Evolutionary conservation across 139 green algal species (phyloP), one percentile per base, ranked within the genome.

Genomic region (Deuterostichococcus epilithicus): DNA sequence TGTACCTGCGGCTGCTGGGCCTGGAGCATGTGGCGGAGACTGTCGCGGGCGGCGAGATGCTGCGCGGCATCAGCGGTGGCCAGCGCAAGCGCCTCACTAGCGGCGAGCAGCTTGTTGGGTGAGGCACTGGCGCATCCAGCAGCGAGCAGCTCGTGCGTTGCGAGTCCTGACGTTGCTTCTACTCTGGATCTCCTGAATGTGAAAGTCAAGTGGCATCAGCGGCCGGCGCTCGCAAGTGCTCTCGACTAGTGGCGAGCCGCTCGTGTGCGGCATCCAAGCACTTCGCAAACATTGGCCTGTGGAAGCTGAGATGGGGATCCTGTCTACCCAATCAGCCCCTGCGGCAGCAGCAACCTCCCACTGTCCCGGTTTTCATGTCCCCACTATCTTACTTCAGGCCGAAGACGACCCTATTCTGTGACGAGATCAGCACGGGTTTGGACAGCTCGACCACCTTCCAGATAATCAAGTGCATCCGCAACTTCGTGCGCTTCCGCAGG

Each of bases 21-120:
- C 45, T 90, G 35, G 73, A 82, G 72, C 36, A 72, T 10, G 84
- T 75, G 32, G 63, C 69, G 25, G 79, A 91, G 37, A 91, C 86
- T 1, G 32, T 91, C 39, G 80, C 93, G 25, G 88, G 88, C 23
- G 82, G 86, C 35, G 79, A 78, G 6, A 87, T 94, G 80, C 72
- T 93, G 59, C 83, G 88, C 0, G 88, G 88, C 59, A 82, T 93
- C 66, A 78, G 32, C 5, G 88, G 88, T 8, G 89, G 86, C 4
- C 80, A 94, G 82, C 81, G 84, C 52, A 90, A 92, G 72, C 80
- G 89, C 1, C 85, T 94, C 15, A 92, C 88, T 0, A 87, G 73
- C 67, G 81, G 73, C n/a, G 35, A 44, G n/a, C 26, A 38, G 66
- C 22, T 15, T 8, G 66, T 71, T 20, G 32, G 33, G 32, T 71